Evolutionary conservation across 1,139 yeast genomes (phyloP).

Genomic region (Yamadazyma siamensis): DNA sequence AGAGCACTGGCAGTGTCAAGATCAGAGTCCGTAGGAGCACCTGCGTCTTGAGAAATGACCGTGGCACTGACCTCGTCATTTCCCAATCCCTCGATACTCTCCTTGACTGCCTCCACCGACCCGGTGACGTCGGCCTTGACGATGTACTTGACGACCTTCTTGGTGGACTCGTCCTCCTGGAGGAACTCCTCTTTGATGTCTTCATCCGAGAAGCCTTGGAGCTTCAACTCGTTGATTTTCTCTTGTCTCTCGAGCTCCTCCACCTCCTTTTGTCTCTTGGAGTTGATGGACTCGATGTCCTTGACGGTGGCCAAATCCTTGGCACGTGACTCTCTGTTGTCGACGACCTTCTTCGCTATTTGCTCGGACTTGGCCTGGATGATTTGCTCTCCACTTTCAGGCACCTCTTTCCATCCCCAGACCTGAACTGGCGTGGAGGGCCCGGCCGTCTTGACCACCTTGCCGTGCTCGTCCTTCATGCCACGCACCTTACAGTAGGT

Average conservation of each 20-base stretch:
- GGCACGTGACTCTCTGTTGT: constrained; percentile 55
- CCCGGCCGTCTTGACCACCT: constrained; percentile 59
- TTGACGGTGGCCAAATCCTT: constrained; percentile 60
- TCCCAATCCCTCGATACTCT: constrained; percentile 77
- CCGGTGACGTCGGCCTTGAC: constrained; percentile 88
- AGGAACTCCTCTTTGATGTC: constrained; percentile 24
- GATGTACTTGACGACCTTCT: constrained; percentile 44
- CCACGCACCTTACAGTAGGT: constrained; percentile 84
- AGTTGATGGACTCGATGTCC: constrained; percentile 70
- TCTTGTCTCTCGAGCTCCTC: constrained; percentile 49
- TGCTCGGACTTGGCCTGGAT: constrained; percentile 74
- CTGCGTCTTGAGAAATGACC: constrained; percentile 75
- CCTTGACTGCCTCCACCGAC: constrained; percentile 61
- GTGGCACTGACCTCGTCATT: constrained; percentile 76
- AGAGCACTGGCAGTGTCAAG: constrained; percentile 77
- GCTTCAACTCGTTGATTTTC: constrained; percentile 50
- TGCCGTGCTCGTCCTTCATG: constrained; percentile 76
- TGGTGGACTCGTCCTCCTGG: constrained; percentile 13
- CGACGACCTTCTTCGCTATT: constrained; percentile 70
- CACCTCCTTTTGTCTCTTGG: constrained; percentile 45
- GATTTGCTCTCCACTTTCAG: constrained; percentile 86
- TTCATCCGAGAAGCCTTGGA: constrained; percentile 52
- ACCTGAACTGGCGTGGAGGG: constrained; percentile 93
- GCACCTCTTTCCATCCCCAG: constrained; percentile 93
- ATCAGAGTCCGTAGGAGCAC: constrained; percentile 81